Conservation (phyloP, 208 protist genomes). For the Leishmania tropica region DNA sequence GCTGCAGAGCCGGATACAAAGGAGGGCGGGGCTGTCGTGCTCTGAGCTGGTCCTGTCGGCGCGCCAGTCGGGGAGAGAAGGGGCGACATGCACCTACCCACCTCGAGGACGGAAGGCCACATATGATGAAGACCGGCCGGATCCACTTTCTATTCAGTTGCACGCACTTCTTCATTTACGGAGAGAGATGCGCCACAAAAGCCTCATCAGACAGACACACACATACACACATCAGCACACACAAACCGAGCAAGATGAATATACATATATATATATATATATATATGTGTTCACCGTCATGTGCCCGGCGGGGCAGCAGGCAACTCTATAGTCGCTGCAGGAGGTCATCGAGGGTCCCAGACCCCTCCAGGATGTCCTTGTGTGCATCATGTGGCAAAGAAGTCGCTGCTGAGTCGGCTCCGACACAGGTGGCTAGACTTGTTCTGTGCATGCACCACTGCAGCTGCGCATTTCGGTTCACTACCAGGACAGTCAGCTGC, state of each 20-base stretch:
- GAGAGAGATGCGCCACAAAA: not conserved
- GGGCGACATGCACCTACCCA: not conserved
- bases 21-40: not conserved
- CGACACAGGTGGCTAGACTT: not conserved
- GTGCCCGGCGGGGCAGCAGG: not conserved
- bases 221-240: not conserved
- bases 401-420: not conserved
- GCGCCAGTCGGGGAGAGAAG: not conserved
- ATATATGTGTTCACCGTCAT: not conserved
- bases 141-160: not conserved
- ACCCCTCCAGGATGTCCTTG: not conserved
- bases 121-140: not conserved
- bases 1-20: not conserved
- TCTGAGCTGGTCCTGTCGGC: not conserved
- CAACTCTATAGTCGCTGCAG: constrained; percentile 1
- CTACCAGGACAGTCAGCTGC: constrained; percentile 17
- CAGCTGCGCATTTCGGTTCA: constrained; percentile 22
- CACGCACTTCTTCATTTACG: not conserved
- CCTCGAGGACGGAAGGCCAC: not conserved
- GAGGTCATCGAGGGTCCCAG: constrained; percentile 5
- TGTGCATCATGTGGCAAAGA: not conserved
- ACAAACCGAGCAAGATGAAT: not conserved
- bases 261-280: too few relatives aligned
- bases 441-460: constrained; percentile 9
- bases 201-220: not conserved